Evolutionary conservation across 495 filamentous ascomycete genomes (phyloP).

Genomic region (Penicillium parvum): DNA sequence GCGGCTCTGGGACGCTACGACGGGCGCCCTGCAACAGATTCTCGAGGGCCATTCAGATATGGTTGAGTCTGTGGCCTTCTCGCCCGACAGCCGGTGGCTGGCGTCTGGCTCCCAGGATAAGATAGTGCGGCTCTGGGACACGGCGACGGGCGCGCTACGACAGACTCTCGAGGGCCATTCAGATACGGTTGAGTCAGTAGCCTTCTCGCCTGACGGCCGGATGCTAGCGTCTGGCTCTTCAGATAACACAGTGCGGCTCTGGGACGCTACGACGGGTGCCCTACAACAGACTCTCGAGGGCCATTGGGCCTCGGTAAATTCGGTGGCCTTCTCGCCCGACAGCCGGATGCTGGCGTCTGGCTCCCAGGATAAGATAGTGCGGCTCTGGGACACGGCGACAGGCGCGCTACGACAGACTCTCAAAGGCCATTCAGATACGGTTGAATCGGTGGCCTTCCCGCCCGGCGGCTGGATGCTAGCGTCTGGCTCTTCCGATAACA

Average conservation of each 20-base stretch:
- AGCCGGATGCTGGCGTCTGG: conserved; percentile 26
- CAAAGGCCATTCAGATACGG: conserved; percentile 15
- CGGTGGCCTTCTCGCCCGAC: conserved; percentile 28
- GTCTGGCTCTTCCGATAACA: conserved; percentile 20
- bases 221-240: conserved; percentile 28
- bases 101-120: conserved; percentile 14
- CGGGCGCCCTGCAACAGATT: conserved; percentile 7
- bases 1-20: conserved; percentile 25
- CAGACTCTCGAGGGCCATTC: conserved; percentile 25
- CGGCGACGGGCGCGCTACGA: neutral
- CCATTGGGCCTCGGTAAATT: conserved; percentile 4
- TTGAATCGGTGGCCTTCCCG: conserved; percentile 21
- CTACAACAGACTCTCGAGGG: conserved; percentile 8
- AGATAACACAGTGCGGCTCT: conserved; percentile 26
- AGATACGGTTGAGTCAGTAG: conserved; percentile 7
- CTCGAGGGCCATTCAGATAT: conserved; percentile 17
- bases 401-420: conserved; percentile 17
- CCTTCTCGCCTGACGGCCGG: conserved; percentile 23
- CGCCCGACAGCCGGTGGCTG: conserved; percentile 9
- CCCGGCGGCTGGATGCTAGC: conserved; percentile 17
- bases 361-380: conserved; percentile 24
- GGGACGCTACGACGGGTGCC: neutral
- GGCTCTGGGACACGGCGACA: conserved; percentile 31
- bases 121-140: conserved; percentile 2
- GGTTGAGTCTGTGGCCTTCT: conserved; percentile 8